Percentiles rank a stretch among this genome's conserved stretches.
These are phyloP conservation scores for Curvularia eragrostidis DNA, from an alignment of 2,329 filamentous ascomycete species.

Conservation along the genomic window DNA sequence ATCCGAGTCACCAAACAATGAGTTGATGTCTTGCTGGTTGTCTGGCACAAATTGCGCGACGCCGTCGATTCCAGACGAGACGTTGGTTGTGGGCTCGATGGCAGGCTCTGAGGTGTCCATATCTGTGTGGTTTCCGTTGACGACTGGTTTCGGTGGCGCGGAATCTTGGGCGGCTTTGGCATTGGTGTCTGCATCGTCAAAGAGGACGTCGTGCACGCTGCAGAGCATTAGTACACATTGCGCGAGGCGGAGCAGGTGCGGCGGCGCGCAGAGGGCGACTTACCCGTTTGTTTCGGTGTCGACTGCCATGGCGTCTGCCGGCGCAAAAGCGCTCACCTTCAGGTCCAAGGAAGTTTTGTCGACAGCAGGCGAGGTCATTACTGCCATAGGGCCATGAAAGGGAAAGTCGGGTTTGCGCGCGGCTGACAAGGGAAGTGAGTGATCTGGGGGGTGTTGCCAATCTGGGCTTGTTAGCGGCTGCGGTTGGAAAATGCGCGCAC, in stretches of 20 bases:
- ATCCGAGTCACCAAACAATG: constrained; percentile 48
- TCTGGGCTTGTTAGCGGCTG: constrained; percentile 27
- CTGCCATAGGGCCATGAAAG: constrained; percentile 51
- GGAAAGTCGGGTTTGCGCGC: constrained; percentile 31
- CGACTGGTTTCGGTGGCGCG: constrained; percentile 33
- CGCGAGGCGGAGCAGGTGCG: constrained; percentile 17
- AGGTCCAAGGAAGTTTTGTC: constrained; percentile 54
- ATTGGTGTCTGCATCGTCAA: constrained; percentile 40
- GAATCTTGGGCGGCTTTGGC: constrained; percentile 25
- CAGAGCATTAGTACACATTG: constrained; percentile 21
- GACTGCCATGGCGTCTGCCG: constrained; percentile 60
- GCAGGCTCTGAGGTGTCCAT: constrained; percentile 30
- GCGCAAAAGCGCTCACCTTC: constrained; percentile 58
- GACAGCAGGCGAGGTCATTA: constrained; percentile 49
- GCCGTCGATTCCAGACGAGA: constrained; percentile 54
- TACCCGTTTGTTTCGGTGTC: constrained; percentile 66
- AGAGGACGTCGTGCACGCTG: constrained; percentile 47
- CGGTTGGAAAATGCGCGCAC: constrained; percentile 15
- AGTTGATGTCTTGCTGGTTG: constrained; percentile 49
- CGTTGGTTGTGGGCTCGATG: constrained; percentile 50
- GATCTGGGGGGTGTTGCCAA: constrained; percentile 21
- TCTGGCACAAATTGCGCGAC: constrained; percentile 54
- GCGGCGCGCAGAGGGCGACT: constrained; percentile 50
- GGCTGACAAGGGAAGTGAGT: constrained; percentile 20
- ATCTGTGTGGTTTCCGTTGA: constrained; percentile 42